Conservation (phyloP, 2,329 filamentous ascomycete species). For the Pseudomassariella vexata region DNA sequence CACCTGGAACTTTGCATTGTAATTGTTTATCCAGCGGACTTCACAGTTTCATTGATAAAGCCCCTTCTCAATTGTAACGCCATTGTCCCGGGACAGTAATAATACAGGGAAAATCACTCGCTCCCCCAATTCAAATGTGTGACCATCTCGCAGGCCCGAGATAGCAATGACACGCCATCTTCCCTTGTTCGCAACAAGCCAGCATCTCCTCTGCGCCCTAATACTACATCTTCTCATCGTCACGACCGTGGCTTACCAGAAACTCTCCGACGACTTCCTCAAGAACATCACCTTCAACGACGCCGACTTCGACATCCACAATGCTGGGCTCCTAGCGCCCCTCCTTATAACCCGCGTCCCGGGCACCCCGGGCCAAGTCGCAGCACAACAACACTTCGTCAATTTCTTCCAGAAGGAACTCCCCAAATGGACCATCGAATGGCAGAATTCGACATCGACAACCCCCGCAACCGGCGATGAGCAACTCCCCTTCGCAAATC, state of each 20-base stretch:
- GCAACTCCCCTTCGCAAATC: constrained; percentile 68
- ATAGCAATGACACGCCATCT: constrained; percentile 7
- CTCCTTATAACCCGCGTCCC: constrained; percentile 71
- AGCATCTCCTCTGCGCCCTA: constrained; percentile 14
- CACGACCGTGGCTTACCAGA: constrained; percentile 25
- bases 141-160: constrained; percentile 10
- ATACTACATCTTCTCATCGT: constrained; percentile 18
- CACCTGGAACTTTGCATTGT: too few relatives aligned
- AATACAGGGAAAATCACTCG: too few relatives aligned
- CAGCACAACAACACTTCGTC: constrained; percentile 66
- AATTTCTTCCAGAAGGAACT: constrained; percentile 63
- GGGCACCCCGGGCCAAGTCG: constrained; percentile 61
- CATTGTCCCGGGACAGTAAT: too few relatives aligned
- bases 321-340: constrained; percentile 64
- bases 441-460: constrained; percentile 69
- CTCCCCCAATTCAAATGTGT: constrained; percentile 2
- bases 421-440: constrained; percentile 64
- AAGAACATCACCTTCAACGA: constrained; percentile 56
- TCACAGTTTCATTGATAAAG: too few relatives aligned
- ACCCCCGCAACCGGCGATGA: constrained; percentile 60
- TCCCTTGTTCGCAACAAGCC: background rate
- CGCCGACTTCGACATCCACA: constrained; percentile 62
- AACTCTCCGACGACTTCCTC: constrained; percentile 61
- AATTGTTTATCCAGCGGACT: too few relatives aligned
- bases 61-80: too few relatives aligned